phyloP scores from a whole-genome alignment of 1,139 yeast genomes.

The Ogataea hybrid region DNA sequence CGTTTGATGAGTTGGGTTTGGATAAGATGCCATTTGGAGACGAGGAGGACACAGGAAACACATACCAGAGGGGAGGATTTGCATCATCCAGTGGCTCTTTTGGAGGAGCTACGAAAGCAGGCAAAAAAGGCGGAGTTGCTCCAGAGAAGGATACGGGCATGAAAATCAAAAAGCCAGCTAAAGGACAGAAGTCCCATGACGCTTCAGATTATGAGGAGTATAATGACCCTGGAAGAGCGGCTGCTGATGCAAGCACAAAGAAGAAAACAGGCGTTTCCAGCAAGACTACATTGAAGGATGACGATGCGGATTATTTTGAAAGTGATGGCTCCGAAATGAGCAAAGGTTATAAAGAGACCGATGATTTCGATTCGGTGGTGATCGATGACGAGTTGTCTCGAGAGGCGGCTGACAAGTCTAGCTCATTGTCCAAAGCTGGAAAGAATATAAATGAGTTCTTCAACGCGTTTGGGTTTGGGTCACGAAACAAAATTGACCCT shows the following conservation, averaged over 20 bases:
- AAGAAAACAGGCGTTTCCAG: background rate
- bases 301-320: conserved; percentile 23
- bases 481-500: conserved; percentile 12
- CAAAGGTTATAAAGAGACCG: conserved; percentile 28
- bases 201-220: conserved; percentile 6
- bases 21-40: conserved; percentile 18
- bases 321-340: conserved; percentile 19
- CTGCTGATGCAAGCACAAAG: background rate
- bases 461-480: conserved; percentile 18
- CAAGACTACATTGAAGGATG: conserved; percentile 1
- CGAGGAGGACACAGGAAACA: conserved; percentile 7
- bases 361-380: conserved; percentile 16
- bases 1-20: conserved; percentile 29
- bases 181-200: conserved; percentile 4
- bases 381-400: conserved; percentile 8
- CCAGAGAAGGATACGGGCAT: background rate
- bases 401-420: conserved; percentile 5
- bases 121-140: background rate
- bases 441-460: conserved; percentile 17
- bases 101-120: conserved; percentile 8
- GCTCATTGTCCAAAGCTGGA: conserved; percentile 11
- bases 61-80: conserved; percentile 21
- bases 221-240: background rate
- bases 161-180: conserved; percentile 13
- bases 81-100: conserved; percentile 17